Evolutionary conservation across 495 filamentous ascomycete species (phyloP), one percentile per base, ranked within the genome.

Genomic region (Evansstolkia leycettana): DNA sequence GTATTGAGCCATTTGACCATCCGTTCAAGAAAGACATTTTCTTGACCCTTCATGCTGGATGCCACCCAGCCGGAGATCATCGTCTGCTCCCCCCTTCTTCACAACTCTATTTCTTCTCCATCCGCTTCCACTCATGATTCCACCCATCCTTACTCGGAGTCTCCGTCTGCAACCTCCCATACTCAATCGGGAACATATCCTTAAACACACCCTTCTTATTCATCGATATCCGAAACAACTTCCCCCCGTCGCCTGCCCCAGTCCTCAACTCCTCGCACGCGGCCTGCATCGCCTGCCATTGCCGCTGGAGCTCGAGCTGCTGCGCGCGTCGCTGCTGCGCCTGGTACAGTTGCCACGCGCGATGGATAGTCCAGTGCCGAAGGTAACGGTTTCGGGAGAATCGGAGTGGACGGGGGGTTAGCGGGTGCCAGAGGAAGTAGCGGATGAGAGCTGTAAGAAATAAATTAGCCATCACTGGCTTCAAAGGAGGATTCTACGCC

Each of bases 291-390:
- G 67, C 71, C 60, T 85, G 78, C 58, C 86, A 82, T 67, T 79
- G 77, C 32, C 77, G 65, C 63, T 82, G 67, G 26, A 90, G 65
- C 47, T 76, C 76, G 20, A 62, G 56, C 49, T 79, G 69, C 31
- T 75, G 67, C 29, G 54, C 55, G 24, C 65, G 64, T 32, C 76
- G 75, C 55, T 75, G 67, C 46, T 78, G 64, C 36, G 73, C 65
- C 46, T 74, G 73, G 61, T 75, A 76, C 28, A 93, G 57, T 40
- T 81, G 65, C 81, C 85, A 95, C 14, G 88, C 90, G 45, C 90
- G 86, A 64, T 96, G 88, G 66, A 99, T 96, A 34, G 90, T 94
- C 90, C 92, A 99, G 67, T 99, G 90, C 16, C 90, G 82, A 45
- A 96, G 79, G 63, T 75, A 72, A 36, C 90, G 81, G 64, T 80